A percentile compares a stretch with the other conserved stretches of the same genome.
phyloP scores from a whole-genome alignment of 2,329 filamentous ascomycete species.

The Scorias spongiosa region DNA sequence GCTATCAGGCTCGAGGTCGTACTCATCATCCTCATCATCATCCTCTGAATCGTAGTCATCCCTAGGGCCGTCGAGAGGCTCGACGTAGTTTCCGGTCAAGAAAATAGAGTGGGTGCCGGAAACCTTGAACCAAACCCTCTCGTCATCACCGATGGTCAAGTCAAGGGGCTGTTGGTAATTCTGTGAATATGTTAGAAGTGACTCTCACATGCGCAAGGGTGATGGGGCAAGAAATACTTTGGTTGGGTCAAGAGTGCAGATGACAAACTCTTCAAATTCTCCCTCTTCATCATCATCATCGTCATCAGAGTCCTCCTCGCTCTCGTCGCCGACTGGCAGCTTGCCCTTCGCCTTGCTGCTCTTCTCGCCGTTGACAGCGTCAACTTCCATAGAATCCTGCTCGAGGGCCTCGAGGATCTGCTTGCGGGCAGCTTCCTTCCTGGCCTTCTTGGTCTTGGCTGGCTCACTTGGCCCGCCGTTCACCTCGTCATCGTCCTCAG shows the following conservation, averaged over 20 bases:
- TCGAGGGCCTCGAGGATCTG: constrained; percentile 56
- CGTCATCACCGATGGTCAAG: constrained; percentile 76
- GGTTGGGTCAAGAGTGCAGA: constrained; percentile 90
- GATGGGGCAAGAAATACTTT: constrained; percentile 45
- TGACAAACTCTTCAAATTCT: constrained; percentile 74
- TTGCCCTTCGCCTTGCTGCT: constrained; percentile 55
- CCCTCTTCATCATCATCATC: constrained; percentile 47
- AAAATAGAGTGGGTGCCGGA: constrained; percentile 79
- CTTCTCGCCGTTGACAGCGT: constrained; percentile 44
- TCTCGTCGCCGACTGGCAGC: constrained; percentile 39
- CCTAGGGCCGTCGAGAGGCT: constrained; percentile 46
- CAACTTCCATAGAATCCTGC: constrained; percentile 55
- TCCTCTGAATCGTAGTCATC: constrained; percentile 48
- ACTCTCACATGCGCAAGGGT: constrained; percentile 1
- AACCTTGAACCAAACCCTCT: constrained; percentile 85
- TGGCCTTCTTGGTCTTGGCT: constrained; percentile 74
- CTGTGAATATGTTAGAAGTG: constrained; percentile 35
- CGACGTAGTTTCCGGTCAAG: constrained; percentile 91
- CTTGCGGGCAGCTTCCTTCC: constrained; percentile 60
- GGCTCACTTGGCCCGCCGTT: constrained; percentile 89
- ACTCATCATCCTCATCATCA: constrained; percentile 45
- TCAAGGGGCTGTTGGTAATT: constrained; percentile 91
- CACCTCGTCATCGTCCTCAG: constrained; percentile 53
- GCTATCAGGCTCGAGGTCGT: constrained; percentile 67
- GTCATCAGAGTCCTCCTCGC: constrained; percentile 32